Base-by-base conservation (phyloP, 169 alveolate genomes). In the Plasmodium adleri region DNA sequence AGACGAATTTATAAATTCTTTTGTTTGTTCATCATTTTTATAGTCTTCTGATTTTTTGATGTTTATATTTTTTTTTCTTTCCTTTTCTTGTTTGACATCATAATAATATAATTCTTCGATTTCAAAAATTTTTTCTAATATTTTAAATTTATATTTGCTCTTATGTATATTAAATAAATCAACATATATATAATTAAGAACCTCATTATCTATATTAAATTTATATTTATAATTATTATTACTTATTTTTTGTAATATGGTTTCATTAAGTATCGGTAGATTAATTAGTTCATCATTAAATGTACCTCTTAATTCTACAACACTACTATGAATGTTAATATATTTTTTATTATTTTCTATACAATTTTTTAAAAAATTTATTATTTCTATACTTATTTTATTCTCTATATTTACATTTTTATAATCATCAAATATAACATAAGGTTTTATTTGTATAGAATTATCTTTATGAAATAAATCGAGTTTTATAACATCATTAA, bases 91-190 rank as follows among this genome's bases (percentile, higher is more conserved):
- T 72, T 45, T 59, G 10, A 56, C 56, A 39, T 50, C 71, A 59
- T 78, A 78, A 47, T 78, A 78, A 58, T 78, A 78, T 76, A 72
- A 78, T 45, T 78, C 89, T 58, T 78, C 89, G 43, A 78, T 47
- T 66, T 78, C 89, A 66, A 52, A 78, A 22, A 17, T 78, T 15
- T 78, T 78, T 52, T 78, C 76, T 28, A 78, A 52, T 22, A 78
- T 78, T 64, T 66, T 78, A 45, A 78, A 78, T 24, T 78, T 78
- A 66, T 64, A 78, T 52, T 78, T 78, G 50, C 89, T 78, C 54
- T 78, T 78, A 66, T 32, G 75, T 28, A 78, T 78, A 28, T 78
- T 78, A 24, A 78, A 78, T 6, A 78, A 76, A 67, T 78, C 89
- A 3, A 78, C 80, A 78, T 78, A 78, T 7, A 78, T 78, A 24